Conservation (phyloP, 345 rosid genomes). For the Syzygium oleosum region DNA sequence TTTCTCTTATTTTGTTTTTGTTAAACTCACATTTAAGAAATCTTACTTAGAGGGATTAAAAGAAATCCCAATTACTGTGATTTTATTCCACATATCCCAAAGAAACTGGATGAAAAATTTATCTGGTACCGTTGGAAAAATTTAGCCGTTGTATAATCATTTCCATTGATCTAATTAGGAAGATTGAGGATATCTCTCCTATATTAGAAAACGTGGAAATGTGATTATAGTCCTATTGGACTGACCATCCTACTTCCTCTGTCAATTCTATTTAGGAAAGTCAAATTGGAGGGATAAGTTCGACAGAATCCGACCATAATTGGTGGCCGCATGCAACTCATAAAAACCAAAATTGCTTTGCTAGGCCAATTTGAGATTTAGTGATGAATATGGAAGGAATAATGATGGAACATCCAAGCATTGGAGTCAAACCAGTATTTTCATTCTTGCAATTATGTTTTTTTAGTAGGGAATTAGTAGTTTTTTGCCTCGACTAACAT, state of each 20-base stretch:
- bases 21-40: no score
- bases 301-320: not conserved
- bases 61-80: no score
- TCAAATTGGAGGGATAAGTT: not conserved
- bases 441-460: not conserved
- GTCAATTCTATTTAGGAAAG: not conserved
- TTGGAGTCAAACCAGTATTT: not conserved
- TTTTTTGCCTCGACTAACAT: no score
- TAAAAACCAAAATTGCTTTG: not conserved
- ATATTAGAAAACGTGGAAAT: not conserved
- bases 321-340: not conserved
- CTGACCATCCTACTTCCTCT: not conserved
- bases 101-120: no score
- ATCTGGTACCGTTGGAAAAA: no score
- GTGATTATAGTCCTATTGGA: not conserved
- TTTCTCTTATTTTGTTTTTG: no score
- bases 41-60: no score
- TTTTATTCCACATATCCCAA: no score
- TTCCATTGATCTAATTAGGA: not conserved
- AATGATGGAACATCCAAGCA: not conserved
- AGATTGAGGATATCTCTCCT: not conserved
- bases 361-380: not conserved
- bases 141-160: no score
- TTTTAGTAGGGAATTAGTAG: not conserved
- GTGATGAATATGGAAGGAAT: not conserved